Percentiles rank a stretch among this genome's conserved stretches.
Conservation (phyloP, 768 basidiomycete species). For the Pilatotrama ljubarskyi region DNA sequence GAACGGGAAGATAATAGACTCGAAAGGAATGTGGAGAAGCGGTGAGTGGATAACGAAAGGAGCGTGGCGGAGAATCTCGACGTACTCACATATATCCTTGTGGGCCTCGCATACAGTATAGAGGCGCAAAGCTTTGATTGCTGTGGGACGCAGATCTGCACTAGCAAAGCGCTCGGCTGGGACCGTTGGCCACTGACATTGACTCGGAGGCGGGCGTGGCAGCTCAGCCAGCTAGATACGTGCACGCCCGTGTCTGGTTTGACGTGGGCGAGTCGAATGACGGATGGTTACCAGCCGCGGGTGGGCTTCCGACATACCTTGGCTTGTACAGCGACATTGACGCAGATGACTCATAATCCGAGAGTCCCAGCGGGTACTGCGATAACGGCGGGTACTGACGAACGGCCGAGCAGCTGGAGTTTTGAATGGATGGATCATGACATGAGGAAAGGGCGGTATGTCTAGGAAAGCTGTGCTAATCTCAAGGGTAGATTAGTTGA, state of each 20-base stretch:
- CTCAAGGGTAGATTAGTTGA: neutral
- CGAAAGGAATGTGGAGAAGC: neutral
- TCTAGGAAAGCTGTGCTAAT: neutral
- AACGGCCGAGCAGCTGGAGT: too few relatives aligned
- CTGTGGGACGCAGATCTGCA: neutral
- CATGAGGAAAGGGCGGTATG: too few relatives aligned
- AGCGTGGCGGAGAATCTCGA: neutral
- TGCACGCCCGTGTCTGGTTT: neutral
- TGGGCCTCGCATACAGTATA: neutral
- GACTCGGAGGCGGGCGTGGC: neutral
- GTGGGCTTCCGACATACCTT: neutral
- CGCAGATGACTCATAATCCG: neutral
- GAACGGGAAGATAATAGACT: neutral
- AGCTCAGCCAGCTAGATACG: neutral
- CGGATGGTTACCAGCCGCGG: conserved; percentile 5
- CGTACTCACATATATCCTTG: neutral
- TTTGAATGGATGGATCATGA: neutral
- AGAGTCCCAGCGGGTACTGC: neutral
- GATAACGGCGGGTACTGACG: too few relatives aligned
- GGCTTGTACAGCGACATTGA: neutral
- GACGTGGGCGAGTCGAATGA: neutral
- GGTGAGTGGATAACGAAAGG: neutral
- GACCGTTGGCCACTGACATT: neutral
- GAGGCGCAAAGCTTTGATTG: neutral
- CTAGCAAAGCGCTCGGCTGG: neutral